A percentile compares a stretch with the other conserved stretches of the same genome.
These are phyloP conservation scores for Eucalyptus camaldulensis DNA, from an alignment of 345 rosid genomes.

Conservation along the genomic window DNA sequence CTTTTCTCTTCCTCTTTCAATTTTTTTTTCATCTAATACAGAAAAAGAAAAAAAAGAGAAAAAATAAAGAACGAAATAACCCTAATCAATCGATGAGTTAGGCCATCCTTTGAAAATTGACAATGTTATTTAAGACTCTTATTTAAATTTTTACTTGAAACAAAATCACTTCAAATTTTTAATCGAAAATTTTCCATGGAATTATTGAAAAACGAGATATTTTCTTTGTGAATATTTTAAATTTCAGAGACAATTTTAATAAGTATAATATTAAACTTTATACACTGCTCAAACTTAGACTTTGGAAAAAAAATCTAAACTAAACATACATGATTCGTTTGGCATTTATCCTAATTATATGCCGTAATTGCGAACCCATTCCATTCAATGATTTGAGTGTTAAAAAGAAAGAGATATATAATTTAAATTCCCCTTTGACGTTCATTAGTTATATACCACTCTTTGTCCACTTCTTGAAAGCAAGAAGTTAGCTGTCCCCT, in stretches of 20 bases:
- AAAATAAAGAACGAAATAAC: too few relatives aligned
- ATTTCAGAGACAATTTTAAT: neutral
- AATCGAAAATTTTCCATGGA: too few relatives aligned
- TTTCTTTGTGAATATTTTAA: neutral
- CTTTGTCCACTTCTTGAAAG: neutral
- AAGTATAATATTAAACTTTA: neutral
- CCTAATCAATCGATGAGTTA: accelerated
- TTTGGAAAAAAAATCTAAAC: too few relatives aligned
- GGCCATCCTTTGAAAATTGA: accelerated
- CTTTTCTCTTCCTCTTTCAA: accelerated
- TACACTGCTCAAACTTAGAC: neutral
- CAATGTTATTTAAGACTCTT: accelerated
- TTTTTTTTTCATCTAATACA: accelerated
- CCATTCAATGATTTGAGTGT: neutral
- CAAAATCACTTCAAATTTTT: too few relatives aligned
- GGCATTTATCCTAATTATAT: neutral
- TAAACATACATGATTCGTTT: neutral
- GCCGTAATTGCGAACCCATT: neutral
- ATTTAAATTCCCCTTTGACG: neutral
- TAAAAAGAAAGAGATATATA: neutral
- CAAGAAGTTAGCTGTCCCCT: neutral
- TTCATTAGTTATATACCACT: neutral
- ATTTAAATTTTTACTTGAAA: too few relatives aligned
- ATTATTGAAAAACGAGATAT: neutral
- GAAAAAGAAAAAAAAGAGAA: accelerated